These are phyloP conservation scores for Neurospora terricola DNA, from an alignment of 495 filamentous ascomycete species.

Conservation along the genomic window DNA sequence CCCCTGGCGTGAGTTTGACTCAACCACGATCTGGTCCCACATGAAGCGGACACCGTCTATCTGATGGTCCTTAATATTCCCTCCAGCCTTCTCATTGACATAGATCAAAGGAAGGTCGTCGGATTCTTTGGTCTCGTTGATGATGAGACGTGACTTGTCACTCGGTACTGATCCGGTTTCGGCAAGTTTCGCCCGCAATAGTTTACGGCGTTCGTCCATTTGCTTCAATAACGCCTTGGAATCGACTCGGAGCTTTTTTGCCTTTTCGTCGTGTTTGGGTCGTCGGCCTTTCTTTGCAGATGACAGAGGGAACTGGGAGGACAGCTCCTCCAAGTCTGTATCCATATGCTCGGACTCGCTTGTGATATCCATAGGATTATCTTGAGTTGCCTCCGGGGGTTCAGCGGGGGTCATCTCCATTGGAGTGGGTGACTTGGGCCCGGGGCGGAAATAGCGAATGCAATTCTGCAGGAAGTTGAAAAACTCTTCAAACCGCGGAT, in stretches of 20 bases:
- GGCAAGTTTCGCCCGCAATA: constrained; percentile 34
- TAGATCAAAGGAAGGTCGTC: constrained; percentile 44
- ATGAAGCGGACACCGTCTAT: constrained; percentile 72
- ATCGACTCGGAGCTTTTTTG: constrained; percentile 34
- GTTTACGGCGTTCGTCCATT: constrained; percentile 38
- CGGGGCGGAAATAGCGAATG: constrained; percentile 5
- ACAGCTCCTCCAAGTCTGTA: constrained; percentile 1
- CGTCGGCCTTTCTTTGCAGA: constrained; percentile 37
- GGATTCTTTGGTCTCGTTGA: constrained; percentile 56
- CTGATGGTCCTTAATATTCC: constrained; percentile 45
- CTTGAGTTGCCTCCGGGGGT: background rate
- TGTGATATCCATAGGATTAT: background rate
- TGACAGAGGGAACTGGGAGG: constrained; percentile 3
- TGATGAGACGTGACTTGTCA: constrained; percentile 45
- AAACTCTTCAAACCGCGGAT: constrained; percentile 6
- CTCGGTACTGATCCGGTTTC: constrained; percentile 28
- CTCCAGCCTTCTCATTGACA: constrained; percentile 37
- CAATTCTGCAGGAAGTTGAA: constrained; percentile 7
- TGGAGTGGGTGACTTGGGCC: constrained; percentile 1
- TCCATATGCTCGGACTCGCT: constrained; percentile 3
- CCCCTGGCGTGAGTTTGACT: constrained; percentile 48
- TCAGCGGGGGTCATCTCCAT: background rate
- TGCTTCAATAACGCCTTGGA: constrained; percentile 35
- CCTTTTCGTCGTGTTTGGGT: constrained; percentile 35
- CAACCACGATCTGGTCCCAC: constrained; percentile 68